Evolutionary conservation across 2,329 filamentous ascomycete species (phyloP).

Genomic region (Metarhizium anisopliae): DNA sequence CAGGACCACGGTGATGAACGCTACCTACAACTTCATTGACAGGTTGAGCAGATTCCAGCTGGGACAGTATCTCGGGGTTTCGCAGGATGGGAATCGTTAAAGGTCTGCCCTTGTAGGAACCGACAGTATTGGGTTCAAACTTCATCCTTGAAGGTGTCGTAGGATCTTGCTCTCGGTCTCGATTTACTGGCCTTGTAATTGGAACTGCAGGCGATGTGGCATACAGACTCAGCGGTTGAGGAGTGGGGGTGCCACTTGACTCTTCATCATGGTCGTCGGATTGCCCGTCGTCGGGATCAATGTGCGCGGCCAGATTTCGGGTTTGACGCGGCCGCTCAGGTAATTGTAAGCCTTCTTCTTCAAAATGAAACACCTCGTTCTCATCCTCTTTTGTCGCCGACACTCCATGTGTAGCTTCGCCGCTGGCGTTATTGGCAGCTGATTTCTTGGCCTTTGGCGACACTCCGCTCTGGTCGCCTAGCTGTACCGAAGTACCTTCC

Average conservation of each 20-base stretch:
- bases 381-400: constrained; percentile 14
- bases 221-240: constrained; percentile 17
- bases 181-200: constrained; percentile 14
- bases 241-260: background rate
- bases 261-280: constrained; percentile 5
- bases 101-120: constrained; percentile 46
- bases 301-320: background rate
- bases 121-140: constrained; percentile 32
- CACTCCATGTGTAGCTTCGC: background rate
- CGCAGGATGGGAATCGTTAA: constrained; percentile 44
- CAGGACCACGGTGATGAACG: constrained; percentile 39
- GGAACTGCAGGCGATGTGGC: constrained; percentile 36
- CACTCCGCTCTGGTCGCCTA: background rate
- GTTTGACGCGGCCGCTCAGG: constrained; percentile 5
- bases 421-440: background rate
- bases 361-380: constrained; percentile 38
- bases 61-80: constrained; percentile 37
- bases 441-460: background rate
- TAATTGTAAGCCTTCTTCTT: constrained; percentile 25
- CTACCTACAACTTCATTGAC: constrained; percentile 44
- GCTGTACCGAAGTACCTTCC: constrained; percentile 4
- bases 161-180: constrained; percentile 14
- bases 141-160: constrained; percentile 23
- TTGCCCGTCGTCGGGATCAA: constrained; percentile 20
- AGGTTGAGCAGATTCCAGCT: constrained; percentile 38